phyloP scores from a whole-genome alignment of 306 rosid species.

The Acacia confusa region DNA sequence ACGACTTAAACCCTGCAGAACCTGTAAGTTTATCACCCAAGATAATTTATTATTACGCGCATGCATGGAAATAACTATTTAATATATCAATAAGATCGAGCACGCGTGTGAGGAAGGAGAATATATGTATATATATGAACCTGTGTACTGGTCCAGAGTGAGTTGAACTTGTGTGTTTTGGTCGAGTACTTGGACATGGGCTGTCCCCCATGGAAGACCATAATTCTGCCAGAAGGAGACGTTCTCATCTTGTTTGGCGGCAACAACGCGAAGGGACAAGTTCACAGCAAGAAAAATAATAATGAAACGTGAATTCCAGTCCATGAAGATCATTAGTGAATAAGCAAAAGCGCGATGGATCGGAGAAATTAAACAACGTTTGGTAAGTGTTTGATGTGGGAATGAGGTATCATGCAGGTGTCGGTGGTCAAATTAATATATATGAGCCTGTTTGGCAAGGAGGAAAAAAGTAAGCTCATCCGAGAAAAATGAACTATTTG shows the following conservation, averaged over 20 bases:
- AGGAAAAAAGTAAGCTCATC: too few species aligned
- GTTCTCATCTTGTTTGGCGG: neutral
- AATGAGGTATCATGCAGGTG: too few species aligned
- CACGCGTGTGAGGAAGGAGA: neutral
- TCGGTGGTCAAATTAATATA: too few species aligned
- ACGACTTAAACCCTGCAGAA: constrained; percentile 24
- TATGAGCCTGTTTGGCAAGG: too few species aligned
- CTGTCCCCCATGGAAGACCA: neutral
- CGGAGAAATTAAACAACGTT: too few species aligned
- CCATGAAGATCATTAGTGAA: neutral
- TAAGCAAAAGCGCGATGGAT: too few species aligned
- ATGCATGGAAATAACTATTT: neutral
- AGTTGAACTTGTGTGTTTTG: constrained; percentile 16
- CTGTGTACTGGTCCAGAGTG: constrained; percentile 30
- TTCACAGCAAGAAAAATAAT: neutral
- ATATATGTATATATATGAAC: neutral
- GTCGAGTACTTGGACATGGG: constrained; percentile 21
- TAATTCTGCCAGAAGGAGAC: constrained; percentile 28
- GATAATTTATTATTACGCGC: neutral
- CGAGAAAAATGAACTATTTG: too few species aligned
- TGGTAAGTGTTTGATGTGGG: too few species aligned
- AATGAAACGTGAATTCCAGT: neutral
- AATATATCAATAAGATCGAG: too few species aligned
- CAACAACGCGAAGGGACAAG: neutral
- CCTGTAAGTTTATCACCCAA: neutral